A percentile compares a stretch with the other conserved stretches of the same genome.
These are phyloP conservation scores for Phaeomoniella chlamydospora DNA, from an alignment of 2,329 filamentous ascomycete species.

Conservation along the genomic window DNA sequence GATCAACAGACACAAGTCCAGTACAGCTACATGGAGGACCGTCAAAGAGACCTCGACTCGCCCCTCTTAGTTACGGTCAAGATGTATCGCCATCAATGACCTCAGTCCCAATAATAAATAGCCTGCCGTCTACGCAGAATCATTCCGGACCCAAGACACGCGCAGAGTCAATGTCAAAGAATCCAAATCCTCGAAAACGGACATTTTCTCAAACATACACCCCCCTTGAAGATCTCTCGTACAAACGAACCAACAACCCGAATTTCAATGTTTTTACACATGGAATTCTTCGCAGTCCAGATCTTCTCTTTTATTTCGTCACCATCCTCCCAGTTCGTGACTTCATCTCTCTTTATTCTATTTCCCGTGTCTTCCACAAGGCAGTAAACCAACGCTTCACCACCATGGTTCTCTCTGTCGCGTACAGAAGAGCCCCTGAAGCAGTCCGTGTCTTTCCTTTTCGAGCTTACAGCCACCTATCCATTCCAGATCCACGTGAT, in stretches of 20 bases:
- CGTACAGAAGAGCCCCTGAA: constrained; percentile 37
- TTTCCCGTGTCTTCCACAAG: constrained; percentile 47
- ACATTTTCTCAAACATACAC: neutral
- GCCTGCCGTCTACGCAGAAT: neutral
- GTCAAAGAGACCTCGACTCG: neutral
- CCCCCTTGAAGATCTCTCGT: constrained; percentile 3
- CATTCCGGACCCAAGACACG: neutral
- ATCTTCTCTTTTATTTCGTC: constrained; percentile 41
- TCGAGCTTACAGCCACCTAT: constrained; percentile 41
- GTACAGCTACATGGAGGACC: neutral
- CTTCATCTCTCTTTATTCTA: constrained; percentile 49
- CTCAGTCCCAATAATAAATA: too few species aligned
- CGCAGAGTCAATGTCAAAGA: too few species aligned
- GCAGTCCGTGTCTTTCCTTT: constrained; percentile 46
- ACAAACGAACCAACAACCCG: constrained; percentile 8
- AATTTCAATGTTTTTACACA: constrained; percentile 11
- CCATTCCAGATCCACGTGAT: constrained; percentile 44
- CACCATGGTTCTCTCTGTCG: constrained; percentile 43
- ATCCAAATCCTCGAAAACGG: neutral
- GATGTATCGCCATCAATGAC: neutral
- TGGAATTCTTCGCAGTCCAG: constrained; percentile 20
- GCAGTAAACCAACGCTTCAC: constrained; percentile 45
- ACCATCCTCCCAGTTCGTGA: constrained; percentile 39
- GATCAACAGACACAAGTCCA: neutral
- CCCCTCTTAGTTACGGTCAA: neutral